phyloP scores from a whole-genome alignment of 768 basidiomycete genomes.

The Leucocoprinus birnbaumii region DNA sequence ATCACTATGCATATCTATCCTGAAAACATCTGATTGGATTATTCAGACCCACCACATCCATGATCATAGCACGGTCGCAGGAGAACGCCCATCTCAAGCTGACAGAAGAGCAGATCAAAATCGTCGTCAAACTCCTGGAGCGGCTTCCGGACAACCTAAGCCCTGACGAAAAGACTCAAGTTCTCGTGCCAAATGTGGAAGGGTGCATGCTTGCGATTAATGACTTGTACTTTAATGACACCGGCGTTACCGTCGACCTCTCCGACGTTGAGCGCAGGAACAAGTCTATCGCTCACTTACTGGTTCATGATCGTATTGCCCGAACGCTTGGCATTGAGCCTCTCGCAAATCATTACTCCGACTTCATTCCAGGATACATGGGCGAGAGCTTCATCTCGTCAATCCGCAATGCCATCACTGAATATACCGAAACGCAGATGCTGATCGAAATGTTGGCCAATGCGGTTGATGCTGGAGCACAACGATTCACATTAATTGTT shows the following conservation, averaged over 20 bases:
- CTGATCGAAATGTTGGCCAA: slow-evolving; percentile 53
- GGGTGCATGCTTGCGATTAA: slow-evolving; percentile 24
- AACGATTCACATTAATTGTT: slow-evolving; percentile 34
- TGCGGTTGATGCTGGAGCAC: slow-evolving; percentile 47
- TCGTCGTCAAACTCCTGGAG: slow-evolving; percentile 1
- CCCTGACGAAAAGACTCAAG: slow-evolving; percentile 17
- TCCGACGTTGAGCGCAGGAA: slow-evolving; percentile 14
- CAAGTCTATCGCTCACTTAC: slow-evolving; percentile 25
- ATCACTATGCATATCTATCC: too few relatives aligned
- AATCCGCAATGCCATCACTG: slow-evolving; percentile 36
- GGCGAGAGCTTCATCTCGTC: slow-evolving; percentile 39
- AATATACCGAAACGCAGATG: slow-evolving; percentile 41
- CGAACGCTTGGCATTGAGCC: slow-evolving; percentile 1
- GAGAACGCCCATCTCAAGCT: not conserved
- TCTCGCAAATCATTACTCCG: slow-evolving; percentile 27
- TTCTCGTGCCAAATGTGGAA: slow-evolving; percentile 33
- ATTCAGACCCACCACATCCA: slow-evolving; percentile 30
- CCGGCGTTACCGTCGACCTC: slow-evolving; percentile 24
- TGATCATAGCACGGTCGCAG: slow-evolving; percentile 24
- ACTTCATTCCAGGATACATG: slow-evolving; percentile 33
- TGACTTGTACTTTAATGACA: slow-evolving; percentile 38
- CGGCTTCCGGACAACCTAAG: not conserved
- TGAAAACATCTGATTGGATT: too few relatives aligned
- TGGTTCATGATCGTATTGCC: slow-evolving; percentile 26
- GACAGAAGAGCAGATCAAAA: not conserved